These are phyloP conservation scores for Eucalyptus curtisii DNA, from an alignment of 345 rosid species.

Conservation along the genomic window DNA sequence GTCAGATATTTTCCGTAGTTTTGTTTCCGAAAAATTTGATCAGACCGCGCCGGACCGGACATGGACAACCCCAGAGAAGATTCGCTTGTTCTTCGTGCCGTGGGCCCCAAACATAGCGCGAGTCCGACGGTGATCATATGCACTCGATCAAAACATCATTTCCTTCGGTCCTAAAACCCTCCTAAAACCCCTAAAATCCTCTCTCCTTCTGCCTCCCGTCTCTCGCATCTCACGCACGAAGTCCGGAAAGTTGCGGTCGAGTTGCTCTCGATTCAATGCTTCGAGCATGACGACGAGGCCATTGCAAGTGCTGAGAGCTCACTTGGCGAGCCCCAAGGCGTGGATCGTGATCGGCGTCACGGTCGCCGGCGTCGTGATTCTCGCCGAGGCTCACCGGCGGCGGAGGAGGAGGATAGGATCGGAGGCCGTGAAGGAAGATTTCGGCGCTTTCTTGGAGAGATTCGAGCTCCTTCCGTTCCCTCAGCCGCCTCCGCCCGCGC, in stretches of 20 bases:
- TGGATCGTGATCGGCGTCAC: conserved; percentile 76
- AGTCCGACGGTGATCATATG: not conserved
- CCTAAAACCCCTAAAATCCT: not conserved
- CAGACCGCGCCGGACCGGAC: not conserved
- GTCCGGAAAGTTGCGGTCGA: not conserved
- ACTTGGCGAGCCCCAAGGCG: conserved; percentile 50
- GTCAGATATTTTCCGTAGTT: not conserved
- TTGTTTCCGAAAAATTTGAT: not conserved
- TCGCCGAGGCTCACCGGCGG: conserved; percentile 52
- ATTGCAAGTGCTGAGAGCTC: conserved; percentile 22
- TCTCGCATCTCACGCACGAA: not conserved
- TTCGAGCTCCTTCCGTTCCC: conserved; percentile 66
- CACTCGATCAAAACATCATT: not conserved
- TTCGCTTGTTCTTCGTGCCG: not conserved
- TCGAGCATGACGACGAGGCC: conserved; percentile 36
- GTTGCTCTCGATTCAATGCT: not conserved
- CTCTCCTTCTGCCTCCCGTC: not conserved
- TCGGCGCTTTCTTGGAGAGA: conserved; percentile 68
- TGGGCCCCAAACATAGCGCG: not conserved
- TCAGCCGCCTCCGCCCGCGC: conserved; percentile 89
- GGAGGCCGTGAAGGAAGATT: conserved; percentile 26
- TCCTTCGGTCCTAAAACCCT: not conserved
- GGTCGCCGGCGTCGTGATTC: conserved; percentile 58
- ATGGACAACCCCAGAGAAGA: not conserved
- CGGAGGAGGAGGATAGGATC: conserved; percentile 32